Base-by-base conservation (phyloP, 768 basidiomycete genomes). In the Podaxis carcinomalis region DNA sequence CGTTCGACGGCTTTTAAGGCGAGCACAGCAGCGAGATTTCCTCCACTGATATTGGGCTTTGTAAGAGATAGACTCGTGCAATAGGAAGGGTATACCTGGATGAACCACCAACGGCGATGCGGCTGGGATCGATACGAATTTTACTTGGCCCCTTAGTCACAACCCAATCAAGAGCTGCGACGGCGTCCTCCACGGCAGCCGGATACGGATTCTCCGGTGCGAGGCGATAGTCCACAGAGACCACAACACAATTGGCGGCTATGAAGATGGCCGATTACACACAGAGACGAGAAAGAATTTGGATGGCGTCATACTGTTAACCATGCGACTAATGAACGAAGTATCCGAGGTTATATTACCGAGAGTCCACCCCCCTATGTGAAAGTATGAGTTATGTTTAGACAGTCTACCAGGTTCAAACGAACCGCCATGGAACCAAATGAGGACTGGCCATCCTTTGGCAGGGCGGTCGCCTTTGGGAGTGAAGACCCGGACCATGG, bases 401-500 rank as follows among this genome's bases (percentile, higher is more conserved):
- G n/a, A 61, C 5, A 42, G 11, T 10, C 10, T 16, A 37, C n/a
- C 32, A 46, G 21, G 5, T 4, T 14, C 16, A 42, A 11, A 51
- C 78, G 57, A 62, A 83, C 89, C 89, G 56, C 90, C 90, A 63
- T 90, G 90, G 68, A 86, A 89, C 78, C 81, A 91, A 47, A 89
- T 78, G 62, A 90, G 82, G 1, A 84, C 80, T 0, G 88, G 88
- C 89, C 89, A 90, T 16, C 89, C 89, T 0, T 69, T 70, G 1
- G 66, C 68, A 0, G 88, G 87, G 0, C 74, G 66, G 2, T 67
- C 57, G 0, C 83, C 83, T 50, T 80, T 75, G 0, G 90, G 90
- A 1, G 85, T 87, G 68, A 87, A 90, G 4, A 83, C 81, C 32
- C 89, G 81, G 35, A 88, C 77, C 35, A 78, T 79, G 57, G 80